Evolutionary conservation across 805 yeast species (phyloP), one percentile per base, ranked within the genome.

Genomic region (Starmerella tilneyi): DNA sequence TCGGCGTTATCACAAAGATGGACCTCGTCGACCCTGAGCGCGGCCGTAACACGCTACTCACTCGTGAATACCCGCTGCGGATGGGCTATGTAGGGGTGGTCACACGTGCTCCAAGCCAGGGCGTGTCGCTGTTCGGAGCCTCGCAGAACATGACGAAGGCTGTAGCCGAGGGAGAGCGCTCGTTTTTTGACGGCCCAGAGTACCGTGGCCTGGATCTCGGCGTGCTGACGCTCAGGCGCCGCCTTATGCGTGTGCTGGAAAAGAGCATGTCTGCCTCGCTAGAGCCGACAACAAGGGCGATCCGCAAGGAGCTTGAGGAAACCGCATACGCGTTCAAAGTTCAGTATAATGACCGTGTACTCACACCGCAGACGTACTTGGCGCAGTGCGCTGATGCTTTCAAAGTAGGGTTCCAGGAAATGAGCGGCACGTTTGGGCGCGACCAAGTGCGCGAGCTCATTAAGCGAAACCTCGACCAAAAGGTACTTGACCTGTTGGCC

Each of bases 61-160:
- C 89, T 63, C 77, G 73, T 52, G 83, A 79, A 57, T 94, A 94
- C 58, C 97, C 98, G 0, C 68, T 92, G 49, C 78, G 74, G 56
- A 84, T 92, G 94, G 99, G 99, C 0, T 92, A 92, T 60, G 97
- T 92, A 17, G 99, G 99, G 46, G 97, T 94, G n/a, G 81, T 94
- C 16, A 84, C 96, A 2, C 82, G 77, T 53, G 73, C 83, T 0
- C 94, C 92, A 2, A 67, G 67, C 46, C 21, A 31, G 6, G 30
- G 12, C 12, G 19, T 24, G 31, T 26, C 43, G 22, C 28, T 45
- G 8, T 46, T 51, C 23, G 62, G 75, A 2, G 29, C 23, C 29
- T 2, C 24, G 9, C 16, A 22, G 1, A 71, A 74, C 57, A 75
- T 86, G 1, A 77, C 75, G 48, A 69, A 76, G 29, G 50, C 60